A percentile compares a stretch with the other conserved stretches of the same genome.
Conservation (phyloP, 1,284 basidiomycete genomes). For the Leccinum subrobustum region DNA sequence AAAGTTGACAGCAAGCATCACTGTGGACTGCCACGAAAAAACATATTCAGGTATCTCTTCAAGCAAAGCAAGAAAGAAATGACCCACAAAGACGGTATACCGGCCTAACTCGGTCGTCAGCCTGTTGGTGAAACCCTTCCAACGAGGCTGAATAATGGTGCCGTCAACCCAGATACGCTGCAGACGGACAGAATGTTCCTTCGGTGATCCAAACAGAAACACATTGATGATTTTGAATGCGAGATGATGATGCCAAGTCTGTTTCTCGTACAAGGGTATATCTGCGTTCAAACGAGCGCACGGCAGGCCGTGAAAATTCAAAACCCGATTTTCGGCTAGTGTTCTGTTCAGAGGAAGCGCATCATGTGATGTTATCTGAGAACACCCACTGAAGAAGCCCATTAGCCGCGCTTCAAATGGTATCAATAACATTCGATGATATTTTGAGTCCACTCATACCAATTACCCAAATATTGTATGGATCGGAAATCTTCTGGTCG, state of each 20-base stretch:
- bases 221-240: conserved; percentile 7
- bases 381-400: conserved; percentile 14
- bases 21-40: conserved; percentile 17
- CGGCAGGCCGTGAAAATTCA: conserved; percentile 14
- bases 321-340: conserved; percentile 14
- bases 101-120: conserved; percentile 51
- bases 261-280: conserved; percentile 6
- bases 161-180: conserved; percentile 24
- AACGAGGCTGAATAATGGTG: conserved; percentile 25
- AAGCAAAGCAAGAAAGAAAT: not conserved
- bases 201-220: conserved; percentile 16
- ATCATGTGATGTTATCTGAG: not conserved
- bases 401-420: conserved; percentile 17
- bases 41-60: too few relatives aligned
- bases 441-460: conserved; percentile 2
- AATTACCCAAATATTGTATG: conserved; percentile 19
- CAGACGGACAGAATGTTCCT: conserved; percentile 15
- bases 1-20: conserved; percentile 22
- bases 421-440: not conserved
- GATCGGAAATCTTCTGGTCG: conserved; percentile 4
- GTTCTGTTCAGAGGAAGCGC: not conserved
- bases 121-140: conserved; percentile 39
- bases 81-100: conserved; percentile 48
- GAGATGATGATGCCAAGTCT: conserved; percentile 7
- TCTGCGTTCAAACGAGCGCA: conserved; percentile 21